Evolutionary conservation across 1,139 yeast species (phyloP).

Genomic region (Zygosaccharomyces sapae): DNA sequence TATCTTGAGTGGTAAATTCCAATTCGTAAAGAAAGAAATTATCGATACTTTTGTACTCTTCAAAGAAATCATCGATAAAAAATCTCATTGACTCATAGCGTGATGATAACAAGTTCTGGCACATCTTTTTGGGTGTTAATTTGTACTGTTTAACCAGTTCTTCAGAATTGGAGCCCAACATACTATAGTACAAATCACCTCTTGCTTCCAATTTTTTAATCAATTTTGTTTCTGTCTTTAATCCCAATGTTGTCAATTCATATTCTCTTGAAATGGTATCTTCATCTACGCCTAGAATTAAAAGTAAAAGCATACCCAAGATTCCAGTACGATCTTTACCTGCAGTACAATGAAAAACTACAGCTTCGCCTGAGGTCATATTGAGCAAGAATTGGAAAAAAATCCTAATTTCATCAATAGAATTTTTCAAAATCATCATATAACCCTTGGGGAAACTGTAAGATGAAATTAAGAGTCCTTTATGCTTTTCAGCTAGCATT

Average conservation of each 20-base stretch:
- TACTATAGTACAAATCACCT: conserved; percentile 20
- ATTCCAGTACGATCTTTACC: conserved; percentile 88
- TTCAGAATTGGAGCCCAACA: conserved; percentile 17
- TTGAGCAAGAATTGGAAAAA: conserved; percentile 56
- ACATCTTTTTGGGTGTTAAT: conserved; percentile 34
- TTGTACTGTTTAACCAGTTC: conserved; percentile 14
- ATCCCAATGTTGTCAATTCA: conserved; percentile 68
- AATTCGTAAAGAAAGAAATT: conserved; percentile 47
- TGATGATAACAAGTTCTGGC: conserved; percentile 55
- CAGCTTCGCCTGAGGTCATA: conserved; percentile 39
- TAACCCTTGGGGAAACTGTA: conserved; percentile 63
- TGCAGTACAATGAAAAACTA: conserved; percentile 75
- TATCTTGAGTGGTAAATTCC: conserved; percentile 47
- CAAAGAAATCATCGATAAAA: conserved; percentile 48
- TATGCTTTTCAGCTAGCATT: conserved; percentile 55
- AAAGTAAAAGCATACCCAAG: conserved; percentile 60
- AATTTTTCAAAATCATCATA: conserved; percentile 51
- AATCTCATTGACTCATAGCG: conserved; percentile 70
- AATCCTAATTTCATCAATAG: conserved; percentile 43
- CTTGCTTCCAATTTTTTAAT: conserved; percentile 32
- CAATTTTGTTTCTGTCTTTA: conserved; percentile 45
- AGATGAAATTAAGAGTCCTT: conserved; percentile 57
- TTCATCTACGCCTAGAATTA: conserved; percentile 61
- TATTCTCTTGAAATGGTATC: conserved; percentile 67
- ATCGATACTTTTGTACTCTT: conserved; percentile 54